Conservation (phyloP, 2,329 filamentous ascomycete species). For the Claviceps maximensis region DNA sequence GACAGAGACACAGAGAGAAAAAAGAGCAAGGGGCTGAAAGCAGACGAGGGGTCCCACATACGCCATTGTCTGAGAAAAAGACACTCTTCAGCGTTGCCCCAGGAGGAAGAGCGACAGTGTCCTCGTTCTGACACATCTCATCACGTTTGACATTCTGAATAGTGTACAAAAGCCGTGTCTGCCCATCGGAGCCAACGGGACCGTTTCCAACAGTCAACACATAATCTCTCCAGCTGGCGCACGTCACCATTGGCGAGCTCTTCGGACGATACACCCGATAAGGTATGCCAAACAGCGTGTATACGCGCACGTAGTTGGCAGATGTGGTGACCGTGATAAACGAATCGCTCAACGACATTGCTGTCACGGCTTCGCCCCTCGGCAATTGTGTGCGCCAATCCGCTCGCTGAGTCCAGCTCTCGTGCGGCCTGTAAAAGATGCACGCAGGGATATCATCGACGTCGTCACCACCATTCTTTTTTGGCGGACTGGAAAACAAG, state of each 20-base stretch:
- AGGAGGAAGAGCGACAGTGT: constrained; percentile 72
- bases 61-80: constrained; percentile 87
- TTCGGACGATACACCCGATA: constrained; percentile 86
- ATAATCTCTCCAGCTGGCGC: constrained; percentile 89
- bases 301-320: constrained; percentile 79
- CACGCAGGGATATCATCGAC: constrained; percentile 51
- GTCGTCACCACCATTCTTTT: constrained; percentile 26
- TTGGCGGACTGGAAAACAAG: constrained; percentile 69
- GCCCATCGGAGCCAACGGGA: constrained; percentile 64
- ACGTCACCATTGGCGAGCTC: constrained; percentile 78
- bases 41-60: constrained; percentile 26
- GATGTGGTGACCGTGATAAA: constrained; percentile 85
- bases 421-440: constrained; percentile 93
- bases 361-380: constrained; percentile 69
- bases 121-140: constrained; percentile 88
- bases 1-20: neutral
- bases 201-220: constrained; percentile 95
- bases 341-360: constrained; percentile 81
- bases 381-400: constrained; percentile 90
- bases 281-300: constrained; percentile 83
- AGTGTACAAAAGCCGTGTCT: constrained; percentile 68
- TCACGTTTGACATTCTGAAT: constrained; percentile 92
- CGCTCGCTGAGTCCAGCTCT: constrained; percentile 82
- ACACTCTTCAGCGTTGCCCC: constrained; percentile 63
- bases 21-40: neutral